Percentiles rank a stretch among this genome's conserved stretches.
Evolutionary conservation across 1,284 basidiomycete species (phyloP).

Genomic region (Apiotrichum mycotoxinovorans): DNA sequence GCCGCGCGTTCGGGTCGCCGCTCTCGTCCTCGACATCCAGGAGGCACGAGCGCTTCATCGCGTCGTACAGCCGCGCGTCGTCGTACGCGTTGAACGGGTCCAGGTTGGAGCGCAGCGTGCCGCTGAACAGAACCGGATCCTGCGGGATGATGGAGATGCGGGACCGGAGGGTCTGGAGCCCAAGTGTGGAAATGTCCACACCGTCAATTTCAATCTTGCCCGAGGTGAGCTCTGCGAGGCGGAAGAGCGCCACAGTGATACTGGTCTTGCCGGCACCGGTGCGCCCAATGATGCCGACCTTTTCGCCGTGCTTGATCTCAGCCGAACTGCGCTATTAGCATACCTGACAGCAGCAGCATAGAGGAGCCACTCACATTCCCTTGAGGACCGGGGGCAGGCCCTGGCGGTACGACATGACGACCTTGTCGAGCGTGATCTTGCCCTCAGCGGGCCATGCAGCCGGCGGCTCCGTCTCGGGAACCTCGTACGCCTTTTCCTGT

Average conservation of each 20-base stretch:
- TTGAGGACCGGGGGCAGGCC: conserved; percentile 54
- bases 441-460: conserved; percentile 46
- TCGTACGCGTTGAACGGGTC: conserved; percentile 71
- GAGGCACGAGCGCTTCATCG: conserved; percentile 71
- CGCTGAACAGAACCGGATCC: conserved; percentile 65
- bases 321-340: conserved; percentile 6
- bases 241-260: conserved; percentile 56
- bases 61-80: conserved; percentile 75
- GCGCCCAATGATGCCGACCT: conserved; percentile 55
- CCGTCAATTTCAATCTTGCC: conserved; percentile 51
- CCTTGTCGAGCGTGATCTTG: conserved; percentile 42
- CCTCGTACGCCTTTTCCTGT: conserved; percentile 65
- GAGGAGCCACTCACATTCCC: conserved; percentile 42
- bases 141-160: conserved; percentile 73
- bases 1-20: neutral
- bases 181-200: conserved; percentile 52
- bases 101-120: conserved; percentile 58
- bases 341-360: fast-evolving
- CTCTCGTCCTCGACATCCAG: conserved; percentile 40
- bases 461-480: conserved; percentile 57
- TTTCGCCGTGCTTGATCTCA: conserved; percentile 48
- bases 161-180: conserved; percentile 52
- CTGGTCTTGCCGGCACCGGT: conserved; percentile 59
- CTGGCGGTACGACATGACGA: conserved; percentile 51
- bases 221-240: conserved; percentile 49